Conservation (phyloP, 1,284 basidiomycete species). For the Microbotryum silenes-acaulis region DNA sequence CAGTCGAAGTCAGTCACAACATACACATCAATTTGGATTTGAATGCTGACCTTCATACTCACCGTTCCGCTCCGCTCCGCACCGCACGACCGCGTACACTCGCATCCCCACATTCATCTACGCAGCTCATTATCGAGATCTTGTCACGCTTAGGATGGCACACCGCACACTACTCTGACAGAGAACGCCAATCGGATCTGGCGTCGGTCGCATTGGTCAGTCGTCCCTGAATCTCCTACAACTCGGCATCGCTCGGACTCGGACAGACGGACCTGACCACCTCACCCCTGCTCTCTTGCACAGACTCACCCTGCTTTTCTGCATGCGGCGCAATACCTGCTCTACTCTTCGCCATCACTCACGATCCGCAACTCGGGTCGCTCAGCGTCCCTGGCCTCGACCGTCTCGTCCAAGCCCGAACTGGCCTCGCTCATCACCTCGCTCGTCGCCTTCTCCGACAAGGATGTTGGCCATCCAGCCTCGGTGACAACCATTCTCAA, state of each 20-base stretch:
- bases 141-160: background rate
- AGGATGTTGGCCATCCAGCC: constrained; percentile 3
- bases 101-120: background rate
- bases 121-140: constrained; percentile 16
- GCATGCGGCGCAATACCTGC: background rate
- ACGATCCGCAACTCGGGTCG: constrained; percentile 18
- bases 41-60: too few species aligned
- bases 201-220: constrained; percentile 7
- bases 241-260: background rate
- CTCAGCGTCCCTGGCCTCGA: constrained; percentile 5
- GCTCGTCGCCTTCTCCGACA: constrained; percentile 3
- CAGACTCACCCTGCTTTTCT: constrained; percentile 3
- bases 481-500: constrained; percentile 1
- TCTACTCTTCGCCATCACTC: constrained; percentile 8
- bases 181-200: constrained; percentile 17
- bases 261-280: background rate
- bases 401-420: background rate
- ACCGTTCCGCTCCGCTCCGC: background rate
- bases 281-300: background rate
- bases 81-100: background rate
- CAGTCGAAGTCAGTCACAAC: constrained; percentile 5
- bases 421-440: constrained; percentile 2
- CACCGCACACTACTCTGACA: background rate
- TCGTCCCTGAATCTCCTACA: too few species aligned
- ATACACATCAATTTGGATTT: too few species aligned